Conservation (phyloP, 805 yeast species). For the Schizosaccharomyces osmophilus region DNA sequence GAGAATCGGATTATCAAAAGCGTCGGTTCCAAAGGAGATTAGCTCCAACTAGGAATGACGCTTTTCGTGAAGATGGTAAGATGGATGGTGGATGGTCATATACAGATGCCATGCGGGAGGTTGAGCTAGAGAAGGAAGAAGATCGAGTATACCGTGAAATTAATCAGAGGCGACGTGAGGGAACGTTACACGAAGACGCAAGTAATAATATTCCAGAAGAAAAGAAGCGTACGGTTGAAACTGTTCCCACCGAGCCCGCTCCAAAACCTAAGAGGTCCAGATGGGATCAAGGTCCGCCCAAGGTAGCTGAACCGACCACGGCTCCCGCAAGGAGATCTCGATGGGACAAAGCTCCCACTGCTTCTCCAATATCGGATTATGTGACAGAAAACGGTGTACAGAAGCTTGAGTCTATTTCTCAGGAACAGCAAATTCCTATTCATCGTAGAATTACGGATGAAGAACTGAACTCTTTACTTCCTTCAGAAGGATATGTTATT, state of each 20-base stretch:
- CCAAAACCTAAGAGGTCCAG: conserved; percentile 9
- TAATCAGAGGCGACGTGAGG: conserved; percentile 21
- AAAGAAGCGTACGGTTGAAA: conserved; percentile 7
- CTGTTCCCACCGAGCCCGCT: neutral
- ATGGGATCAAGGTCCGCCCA: conserved; percentile 7
- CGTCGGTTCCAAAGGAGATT: conserved; percentile 16
- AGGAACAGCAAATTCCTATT: conserved; percentile 2
- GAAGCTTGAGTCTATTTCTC: neutral
- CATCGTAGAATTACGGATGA: conserved; percentile 18
- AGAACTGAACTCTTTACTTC: conserved; percentile 25
- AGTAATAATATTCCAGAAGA: conserved; percentile 8
- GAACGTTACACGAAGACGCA: conserved; percentile 12
- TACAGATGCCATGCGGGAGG: conserved; percentile 19
- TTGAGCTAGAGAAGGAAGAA: conserved; percentile 20
- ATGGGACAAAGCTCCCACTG: conserved; percentile 12
- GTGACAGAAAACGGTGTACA: conserved; percentile 9
- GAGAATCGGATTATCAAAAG: conserved; percentile 26
- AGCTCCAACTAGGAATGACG: conserved; percentile 12
- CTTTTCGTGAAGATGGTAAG: conserved; percentile 4
- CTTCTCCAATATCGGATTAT: conserved; percentile 11
- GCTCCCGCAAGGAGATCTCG: conserved; percentile 9
- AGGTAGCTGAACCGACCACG: neutral
- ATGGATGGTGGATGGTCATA: conserved; percentile 14
- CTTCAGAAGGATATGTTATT: conserved; percentile 23
- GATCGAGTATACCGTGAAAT: conserved; percentile 11